phyloP scores from a whole-genome alignment of 257 asterid species.

The Paraleonurus japonicus region DNA sequence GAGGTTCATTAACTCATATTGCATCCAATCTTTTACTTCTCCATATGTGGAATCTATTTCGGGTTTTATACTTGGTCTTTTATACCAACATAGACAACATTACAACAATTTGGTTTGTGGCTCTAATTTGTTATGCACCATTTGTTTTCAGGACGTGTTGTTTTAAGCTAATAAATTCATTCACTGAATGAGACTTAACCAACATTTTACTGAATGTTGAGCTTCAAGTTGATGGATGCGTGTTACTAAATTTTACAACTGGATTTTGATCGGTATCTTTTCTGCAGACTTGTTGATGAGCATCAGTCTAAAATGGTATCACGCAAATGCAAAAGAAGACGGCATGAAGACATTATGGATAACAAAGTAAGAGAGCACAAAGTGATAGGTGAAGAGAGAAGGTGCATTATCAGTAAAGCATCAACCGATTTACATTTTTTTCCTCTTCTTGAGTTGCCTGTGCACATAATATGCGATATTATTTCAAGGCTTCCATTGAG shows the following conservation, averaged over 20 bases:
- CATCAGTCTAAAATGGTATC: constrained; percentile 22
- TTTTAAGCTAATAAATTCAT: background rate
- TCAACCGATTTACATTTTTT: constrained; percentile 10
- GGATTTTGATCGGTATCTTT: background rate
- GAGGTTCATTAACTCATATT: background rate
- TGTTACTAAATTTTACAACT: background rate
- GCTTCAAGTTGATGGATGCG: background rate
- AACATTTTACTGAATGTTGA: background rate
- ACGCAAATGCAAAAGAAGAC: constrained; percentile 28
- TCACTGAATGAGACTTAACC: background rate
- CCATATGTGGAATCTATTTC: background rate
- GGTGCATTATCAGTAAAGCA: constrained; percentile 1
- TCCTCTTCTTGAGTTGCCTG: constrained; percentile 50
- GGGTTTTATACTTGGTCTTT: background rate
- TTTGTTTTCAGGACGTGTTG: background rate
- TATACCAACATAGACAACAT: background rate
- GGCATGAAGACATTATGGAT: background rate
- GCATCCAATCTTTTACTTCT: background rate
- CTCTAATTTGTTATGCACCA: background rate
- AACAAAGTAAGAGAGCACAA: constrained; percentile 4
- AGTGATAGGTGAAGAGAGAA: background rate
- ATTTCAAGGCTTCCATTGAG: constrained; percentile 51
- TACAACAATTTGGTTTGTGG: background rate
- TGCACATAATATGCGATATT: constrained; percentile 38
- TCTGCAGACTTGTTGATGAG: constrained; percentile 9